phyloP scores from a whole-genome alignment of 768 basidiomycete genomes.

The Rhizopogon vesiculosus region DNA sequence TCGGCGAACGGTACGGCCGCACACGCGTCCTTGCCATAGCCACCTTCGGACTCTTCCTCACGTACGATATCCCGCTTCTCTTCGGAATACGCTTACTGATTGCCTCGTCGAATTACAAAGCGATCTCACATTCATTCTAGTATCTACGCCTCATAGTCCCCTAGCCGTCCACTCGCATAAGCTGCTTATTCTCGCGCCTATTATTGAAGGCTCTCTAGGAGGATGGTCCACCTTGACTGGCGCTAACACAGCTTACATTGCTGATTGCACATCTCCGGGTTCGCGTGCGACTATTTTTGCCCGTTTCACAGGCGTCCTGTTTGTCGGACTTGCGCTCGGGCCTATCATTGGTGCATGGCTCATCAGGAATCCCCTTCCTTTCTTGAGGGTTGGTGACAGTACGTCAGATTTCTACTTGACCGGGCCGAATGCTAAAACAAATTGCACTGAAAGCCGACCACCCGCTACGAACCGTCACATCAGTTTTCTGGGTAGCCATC shows the following conservation, averaged over 20 bases:
- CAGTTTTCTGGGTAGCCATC: slow-evolving; percentile 52
- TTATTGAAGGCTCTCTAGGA: slow-evolving; percentile 76
- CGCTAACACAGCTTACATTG: slow-evolving; percentile 65
- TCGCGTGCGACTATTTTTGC: slow-evolving; percentile 70
- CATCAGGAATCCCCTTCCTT: slow-evolving; percentile 38
- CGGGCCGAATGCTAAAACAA: slow-evolving; percentile 5
- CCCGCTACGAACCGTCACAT: slow-evolving; percentile 34
- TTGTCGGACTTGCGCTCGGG: slow-evolving; percentile 72
- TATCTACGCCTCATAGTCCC: slow-evolving; percentile 58
- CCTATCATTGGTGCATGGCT: slow-evolving; percentile 62
- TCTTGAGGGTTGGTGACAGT: slow-evolving; percentile 24
- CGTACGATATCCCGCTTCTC: slow-evolving; percentile 49
- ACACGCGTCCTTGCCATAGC: slow-evolving; percentile 67
- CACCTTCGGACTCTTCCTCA: slow-evolving; percentile 64
- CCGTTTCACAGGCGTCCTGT: slow-evolving; percentile 69
- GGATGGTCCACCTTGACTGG: slow-evolving; percentile 66
- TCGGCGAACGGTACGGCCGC: slow-evolving; percentile 72
- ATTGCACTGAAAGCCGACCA: slow-evolving; percentile 17
- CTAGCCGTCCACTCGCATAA: slow-evolving; percentile 64
- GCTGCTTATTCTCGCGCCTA: slow-evolving; percentile 71
- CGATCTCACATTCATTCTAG: slow-evolving; percentile 76
- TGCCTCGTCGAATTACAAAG: slow-evolving; percentile 33
- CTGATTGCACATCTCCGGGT: slow-evolving; percentile 78
- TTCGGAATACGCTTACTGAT: not conserved
- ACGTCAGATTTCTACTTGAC: not conserved